A percentile compares a stretch with the other conserved stretches of the same genome.
Conservation (phyloP, 306 rosid genomes). For the Arachis stenosperma region DNA sequence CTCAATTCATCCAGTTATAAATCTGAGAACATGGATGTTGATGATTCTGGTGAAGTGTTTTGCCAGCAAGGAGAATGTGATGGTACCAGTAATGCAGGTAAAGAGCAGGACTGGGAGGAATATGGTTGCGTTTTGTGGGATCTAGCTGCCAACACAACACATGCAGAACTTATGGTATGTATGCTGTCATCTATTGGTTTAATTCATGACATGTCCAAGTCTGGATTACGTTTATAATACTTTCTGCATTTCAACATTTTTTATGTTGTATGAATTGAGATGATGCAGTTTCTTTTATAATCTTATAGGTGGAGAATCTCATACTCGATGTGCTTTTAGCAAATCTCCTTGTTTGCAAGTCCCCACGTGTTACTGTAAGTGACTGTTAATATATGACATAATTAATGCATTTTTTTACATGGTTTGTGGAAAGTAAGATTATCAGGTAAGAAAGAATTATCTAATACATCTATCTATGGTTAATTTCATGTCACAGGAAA, state of each 20-base stretch:
- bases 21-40: conserved; percentile 55
- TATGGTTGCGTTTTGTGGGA: conserved; percentile 91
- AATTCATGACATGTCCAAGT: background rate
- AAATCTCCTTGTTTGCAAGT: conserved; percentile 66
- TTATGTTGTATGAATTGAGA: conserved; percentile 5
- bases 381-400: conserved; percentile 32
- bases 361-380: conserved; percentile 69
- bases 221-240: conserved; percentile 14
- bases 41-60: conserved; percentile 43
- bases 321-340: conserved; percentile 83
- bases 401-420: conserved; percentile 14
- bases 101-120: conserved; percentile 78
- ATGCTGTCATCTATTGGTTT: conserved; percentile 12
- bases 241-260: conserved; percentile 18
- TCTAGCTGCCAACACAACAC: conserved; percentile 77
- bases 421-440: conserved; percentile 12
- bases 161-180: conserved; percentile 88
- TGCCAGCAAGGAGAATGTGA: conserved; percentile 35
- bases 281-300: conserved; percentile 23
- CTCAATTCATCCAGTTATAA: conserved; percentile 14
- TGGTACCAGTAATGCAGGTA: conserved; percentile 33
- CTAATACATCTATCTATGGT: conserved; percentile 35
- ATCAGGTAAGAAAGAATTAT: conserved; percentile 8
- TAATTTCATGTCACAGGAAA: conserved; percentile 63
- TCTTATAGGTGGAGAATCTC: conserved; percentile 76